Evolutionary conservation across 495 filamentous ascomycete species (phyloP).

Genomic region (Baudoinia panamericana): DNA sequence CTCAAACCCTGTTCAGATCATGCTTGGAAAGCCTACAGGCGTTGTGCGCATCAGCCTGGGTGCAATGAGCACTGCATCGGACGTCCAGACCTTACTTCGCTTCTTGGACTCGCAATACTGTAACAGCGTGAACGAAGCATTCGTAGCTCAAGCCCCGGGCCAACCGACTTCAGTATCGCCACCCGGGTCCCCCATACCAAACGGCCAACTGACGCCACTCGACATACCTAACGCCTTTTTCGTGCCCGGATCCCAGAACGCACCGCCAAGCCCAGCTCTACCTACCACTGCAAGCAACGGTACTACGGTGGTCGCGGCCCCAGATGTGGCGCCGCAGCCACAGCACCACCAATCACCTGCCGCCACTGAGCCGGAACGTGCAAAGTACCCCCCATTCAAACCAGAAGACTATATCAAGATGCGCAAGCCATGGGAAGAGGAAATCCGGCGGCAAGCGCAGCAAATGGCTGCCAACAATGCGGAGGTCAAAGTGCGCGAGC

Average conservation of each 20-base stretch:
- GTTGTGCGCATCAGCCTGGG: constrained; percentile 56
- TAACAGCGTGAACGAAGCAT: constrained; percentile 10
- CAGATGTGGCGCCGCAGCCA: constrained; percentile 1
- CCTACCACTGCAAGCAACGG: neutral
- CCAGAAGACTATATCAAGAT: constrained; percentile 18
- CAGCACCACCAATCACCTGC: neutral
- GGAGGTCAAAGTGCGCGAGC: constrained; percentile 17
- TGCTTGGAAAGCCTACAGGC: constrained; percentile 45
- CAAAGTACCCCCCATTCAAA: constrained; percentile 9
- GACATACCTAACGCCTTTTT: constrained; percentile 4
- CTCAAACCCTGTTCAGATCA: constrained; percentile 37
- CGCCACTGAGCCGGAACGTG: neutral
- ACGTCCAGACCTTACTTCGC: constrained; percentile 44
- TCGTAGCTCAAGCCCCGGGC: neutral
- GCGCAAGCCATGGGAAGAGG: constrained; percentile 17
- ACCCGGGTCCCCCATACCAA: constrained; percentile 4
- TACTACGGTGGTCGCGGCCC: neutral
- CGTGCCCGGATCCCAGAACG: neutral
- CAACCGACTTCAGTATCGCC: constrained; percentile 5
- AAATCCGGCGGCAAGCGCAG: constrained; percentile 9
- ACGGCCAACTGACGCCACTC: neutral
- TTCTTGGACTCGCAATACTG: constrained; percentile 44
- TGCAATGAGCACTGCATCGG: constrained; percentile 52
- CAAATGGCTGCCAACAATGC: constrained; percentile 2
- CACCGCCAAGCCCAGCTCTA: neutral